Evolutionary conservation across 73 alveolate genomes (phyloP).

Genomic region (Paramecium primaurelia): DNA sequence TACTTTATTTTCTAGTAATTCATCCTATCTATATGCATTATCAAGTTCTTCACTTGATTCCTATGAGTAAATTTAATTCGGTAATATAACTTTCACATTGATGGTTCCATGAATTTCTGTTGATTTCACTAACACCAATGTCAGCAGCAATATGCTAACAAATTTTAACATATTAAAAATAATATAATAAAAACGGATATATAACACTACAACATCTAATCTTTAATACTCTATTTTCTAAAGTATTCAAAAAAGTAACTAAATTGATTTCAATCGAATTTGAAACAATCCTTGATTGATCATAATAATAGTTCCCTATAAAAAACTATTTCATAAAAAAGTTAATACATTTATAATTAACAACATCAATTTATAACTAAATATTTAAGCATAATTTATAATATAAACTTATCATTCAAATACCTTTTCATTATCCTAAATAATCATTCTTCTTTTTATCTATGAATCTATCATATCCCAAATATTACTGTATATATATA

Average conservation of each 20-base stretch:
- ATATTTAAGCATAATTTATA: not conserved
- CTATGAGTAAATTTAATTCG: not conserved
- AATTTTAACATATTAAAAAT: not conserved
- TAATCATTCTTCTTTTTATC: too few relatives aligned
- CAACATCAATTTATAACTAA: not conserved
- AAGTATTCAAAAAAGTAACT: not conserved
- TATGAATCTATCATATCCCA: too few relatives aligned
- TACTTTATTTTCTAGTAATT: not conserved
- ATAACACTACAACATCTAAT: not conserved
- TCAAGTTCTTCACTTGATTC: not conserved
- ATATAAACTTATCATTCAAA: too few relatives aligned
- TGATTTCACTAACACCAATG: slow-evolving; percentile 11
- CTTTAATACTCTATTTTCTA: not conserved
- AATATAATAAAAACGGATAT: slow-evolving; percentile 17
- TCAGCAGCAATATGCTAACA: not conserved
- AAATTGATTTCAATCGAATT: not conserved
- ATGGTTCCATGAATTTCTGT: slow-evolving; percentile 13
- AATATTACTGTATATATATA: too few relatives aligned
- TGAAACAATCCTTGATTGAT: not conserved
- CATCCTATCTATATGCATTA: not conserved
- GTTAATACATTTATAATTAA: not conserved
- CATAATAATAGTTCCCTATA: not conserved
- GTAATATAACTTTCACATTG: not conserved
- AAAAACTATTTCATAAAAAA: not conserved
- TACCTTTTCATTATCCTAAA: too few relatives aligned